Base-by-base conservation (phyloP, 805 yeast species). In the Danielia reshetovae region DNA sequence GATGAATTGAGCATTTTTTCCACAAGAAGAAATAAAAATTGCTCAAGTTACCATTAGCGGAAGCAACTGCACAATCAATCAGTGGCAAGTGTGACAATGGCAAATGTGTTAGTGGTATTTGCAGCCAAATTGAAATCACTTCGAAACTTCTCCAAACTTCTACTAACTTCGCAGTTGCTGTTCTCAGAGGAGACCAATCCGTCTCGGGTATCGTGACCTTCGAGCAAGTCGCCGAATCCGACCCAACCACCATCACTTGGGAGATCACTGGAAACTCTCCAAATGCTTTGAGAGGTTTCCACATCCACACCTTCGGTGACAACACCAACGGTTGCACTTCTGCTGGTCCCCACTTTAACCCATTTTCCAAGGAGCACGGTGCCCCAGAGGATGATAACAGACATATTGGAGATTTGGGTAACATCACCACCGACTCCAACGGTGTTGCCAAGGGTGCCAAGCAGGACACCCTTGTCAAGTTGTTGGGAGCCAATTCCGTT, bases 281-380 rank as follows among this genome's bases (percentile, higher is more conserved):
- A 42, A 82, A 85, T 56, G 90, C 96, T 33, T 70, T 75, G 60
- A 81, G 95, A 68, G 98, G 98, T 35, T 90, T 93, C 96, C 98
- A 93, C 76, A 72, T 93, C 60, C 98, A 93, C 70, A 83, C 86
- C 60, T 93, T 93, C 57, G 98, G 98, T 72, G 98, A 93, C 74
- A 87, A 86, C 80, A 87, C 98, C 69, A 93, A 93, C 65, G 98
- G 98, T 49, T 93, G 98, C 73, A 90, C 96, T 42, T 85, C 96
- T 49, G 96, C 97, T 36, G 97, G 97, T 59, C 96, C 96, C 40
- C 97, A 89, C 72, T 88, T 87, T 78, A 68, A 89, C 77, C 96
- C 96, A 50, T 83, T 82, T 61, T 74, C 77, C 43, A 83, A 84
- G 74, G 77, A 77, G 49, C 97, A 88, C 63, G 97, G 97, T 72